Evolutionary conservation across 2,329 filamentous ascomycete species (phyloP).

Genomic region (Fusarium zealandicum): DNA sequence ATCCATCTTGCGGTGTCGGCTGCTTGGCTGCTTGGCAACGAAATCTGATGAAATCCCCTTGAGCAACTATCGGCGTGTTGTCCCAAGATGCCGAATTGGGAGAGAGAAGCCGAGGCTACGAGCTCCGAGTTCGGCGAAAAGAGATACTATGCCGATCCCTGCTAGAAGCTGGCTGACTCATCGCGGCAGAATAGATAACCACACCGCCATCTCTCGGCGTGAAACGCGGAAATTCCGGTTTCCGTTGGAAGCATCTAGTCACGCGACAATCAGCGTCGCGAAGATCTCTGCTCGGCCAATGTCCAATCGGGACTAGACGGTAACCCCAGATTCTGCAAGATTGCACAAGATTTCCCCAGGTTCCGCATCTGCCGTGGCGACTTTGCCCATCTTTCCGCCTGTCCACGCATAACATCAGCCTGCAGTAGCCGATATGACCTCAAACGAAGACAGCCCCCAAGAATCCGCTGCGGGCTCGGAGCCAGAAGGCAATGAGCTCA

Average conservation of each 20-base stretch:
- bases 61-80: constrained; percentile 3
- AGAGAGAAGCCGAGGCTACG: constrained; percentile 15
- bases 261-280: constrained; percentile 22
- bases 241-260: constrained; percentile 3
- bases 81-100: constrained; percentile 14
- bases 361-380: neutral
- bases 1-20: constrained; percentile 27
- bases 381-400: neutral
- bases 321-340: constrained; percentile 9
- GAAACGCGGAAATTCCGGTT: constrained; percentile 2
- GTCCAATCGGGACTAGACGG: constrained; percentile 27
- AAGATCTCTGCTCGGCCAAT: neutral
- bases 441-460: constrained; percentile 14
- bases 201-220: constrained; percentile 22
- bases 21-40: neutral
- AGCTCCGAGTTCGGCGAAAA: constrained; percentile 5
- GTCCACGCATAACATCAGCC: neutral
- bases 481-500: constrained; percentile 25
- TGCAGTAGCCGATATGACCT: constrained; percentile 25
- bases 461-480: constrained; percentile 31
- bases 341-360: neutral
- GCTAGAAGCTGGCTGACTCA: constrained; percentile 27
- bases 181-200: constrained; percentile 18
- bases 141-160: neutral
- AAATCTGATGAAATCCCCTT: neutral